Conservation (phyloP, 176 grass and related monocot species). For the Chrysopogon serrulatus region DNA sequence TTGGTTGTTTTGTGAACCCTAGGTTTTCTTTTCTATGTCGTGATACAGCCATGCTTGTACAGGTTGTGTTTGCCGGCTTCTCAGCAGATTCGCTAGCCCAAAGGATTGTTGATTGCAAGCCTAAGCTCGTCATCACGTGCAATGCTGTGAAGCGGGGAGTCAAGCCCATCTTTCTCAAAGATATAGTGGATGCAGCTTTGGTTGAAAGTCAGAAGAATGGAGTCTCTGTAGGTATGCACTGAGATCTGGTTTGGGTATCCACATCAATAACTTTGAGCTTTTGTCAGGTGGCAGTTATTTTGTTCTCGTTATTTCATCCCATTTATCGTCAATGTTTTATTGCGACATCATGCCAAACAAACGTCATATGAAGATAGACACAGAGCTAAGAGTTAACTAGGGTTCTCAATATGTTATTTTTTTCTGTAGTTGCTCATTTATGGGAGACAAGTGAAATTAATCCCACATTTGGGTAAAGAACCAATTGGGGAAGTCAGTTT, state of each 20-base stretch:
- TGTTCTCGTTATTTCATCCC: background rate
- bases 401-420: background rate
- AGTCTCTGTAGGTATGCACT: constrained; percentile 58
- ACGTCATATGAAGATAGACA: background rate
- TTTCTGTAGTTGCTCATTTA: background rate
- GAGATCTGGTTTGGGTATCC: background rate
- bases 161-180: constrained; percentile 79
- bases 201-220: constrained; percentile 63
- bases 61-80: constrained; percentile 98
- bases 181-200: constrained; percentile 78
- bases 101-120: constrained; percentile 86
- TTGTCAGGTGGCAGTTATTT: background rate
- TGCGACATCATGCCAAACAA: background rate
- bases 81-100: constrained; percentile 86
- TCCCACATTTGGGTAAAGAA: background rate
- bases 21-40: background rate
- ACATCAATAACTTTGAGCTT: background rate
- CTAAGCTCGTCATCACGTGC: constrained; percentile 88
- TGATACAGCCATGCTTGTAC: background rate
- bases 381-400: background rate
- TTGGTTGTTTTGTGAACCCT: background rate
- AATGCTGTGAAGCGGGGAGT: constrained; percentile 79
- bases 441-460: background rate
- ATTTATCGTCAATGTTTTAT: background rate
- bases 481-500: background rate